phyloP scores from a whole-genome alignment of 805 yeast genomes.

The Cyberlindnera maritima region DNA sequence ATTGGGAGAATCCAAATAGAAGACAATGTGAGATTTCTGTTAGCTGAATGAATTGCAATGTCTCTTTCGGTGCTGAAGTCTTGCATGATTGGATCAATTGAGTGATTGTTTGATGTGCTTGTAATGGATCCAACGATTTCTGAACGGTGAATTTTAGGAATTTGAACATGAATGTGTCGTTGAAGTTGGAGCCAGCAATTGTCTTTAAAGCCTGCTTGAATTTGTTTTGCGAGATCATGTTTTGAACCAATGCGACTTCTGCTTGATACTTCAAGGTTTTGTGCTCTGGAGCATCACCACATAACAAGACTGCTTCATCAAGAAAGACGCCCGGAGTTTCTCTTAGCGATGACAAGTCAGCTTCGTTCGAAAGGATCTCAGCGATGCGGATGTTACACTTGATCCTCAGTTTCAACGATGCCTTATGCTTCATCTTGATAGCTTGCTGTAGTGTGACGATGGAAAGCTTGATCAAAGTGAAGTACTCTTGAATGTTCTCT shows the following conservation, averaged over 20 bases:
- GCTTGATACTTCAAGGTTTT: constrained; percentile 7
- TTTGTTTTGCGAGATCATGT: constrained; percentile 4
- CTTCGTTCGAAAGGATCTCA: constrained; percentile 25
- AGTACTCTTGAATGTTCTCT: constrained; percentile 30
- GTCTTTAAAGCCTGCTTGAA: constrained; percentile 13
- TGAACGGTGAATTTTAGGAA: constrained; percentile 11
- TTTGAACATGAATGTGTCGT: constrained; percentile 4
- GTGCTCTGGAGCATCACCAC: constrained; percentile 6
- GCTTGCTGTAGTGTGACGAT: constrained; percentile 24
- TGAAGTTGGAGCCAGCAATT: neutral
- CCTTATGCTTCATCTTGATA: constrained; percentile 27
- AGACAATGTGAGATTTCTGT: constrained; percentile 15
- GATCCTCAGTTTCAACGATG: constrained; percentile 27
- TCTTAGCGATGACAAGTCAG: neutral
- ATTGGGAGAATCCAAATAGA: constrained; percentile 12
- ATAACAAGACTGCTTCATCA: constrained; percentile 17
- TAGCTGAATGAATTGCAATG: constrained; percentile 8
- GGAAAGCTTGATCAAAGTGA: constrained; percentile 30
- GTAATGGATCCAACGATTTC: constrained; percentile 10
- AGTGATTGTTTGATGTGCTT: constrained; percentile 13
- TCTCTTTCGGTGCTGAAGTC: constrained; percentile 1
- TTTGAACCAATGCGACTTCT: constrained; percentile 3
- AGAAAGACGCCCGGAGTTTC: constrained; percentile 17
- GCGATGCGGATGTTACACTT: constrained; percentile 26
- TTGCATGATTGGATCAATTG: neutral